Conservation (phyloP, 306 rosid genomes). For the Cercis canadensis region DNA sequence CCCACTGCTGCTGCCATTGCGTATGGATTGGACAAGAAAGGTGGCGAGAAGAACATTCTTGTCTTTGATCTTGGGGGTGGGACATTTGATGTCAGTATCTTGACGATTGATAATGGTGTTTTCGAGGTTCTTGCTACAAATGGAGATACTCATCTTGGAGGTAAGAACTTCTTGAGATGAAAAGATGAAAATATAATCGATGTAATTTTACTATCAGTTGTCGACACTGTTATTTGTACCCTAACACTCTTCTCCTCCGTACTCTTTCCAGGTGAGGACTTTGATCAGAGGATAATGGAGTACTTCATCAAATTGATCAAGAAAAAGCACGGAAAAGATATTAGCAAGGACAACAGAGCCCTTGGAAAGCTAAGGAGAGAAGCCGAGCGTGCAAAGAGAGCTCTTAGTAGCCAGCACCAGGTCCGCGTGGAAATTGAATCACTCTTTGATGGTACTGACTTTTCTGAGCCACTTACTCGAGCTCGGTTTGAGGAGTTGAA, state of each 20-base stretch:
- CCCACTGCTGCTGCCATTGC: constrained; percentile 99
- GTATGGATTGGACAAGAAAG: constrained; percentile 96
- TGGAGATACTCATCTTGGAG: constrained; percentile 99
- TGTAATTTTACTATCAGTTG: background rate
- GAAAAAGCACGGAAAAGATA: constrained; percentile 94
- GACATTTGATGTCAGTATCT: constrained; percentile 95
- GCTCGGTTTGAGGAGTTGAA: constrained; percentile 97
- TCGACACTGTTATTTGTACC: background rate
- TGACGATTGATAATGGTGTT: constrained; percentile 98
- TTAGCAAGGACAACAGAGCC: constrained; percentile 98
- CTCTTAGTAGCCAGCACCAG: constrained; percentile 99
- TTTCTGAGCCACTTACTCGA: constrained; percentile 90
- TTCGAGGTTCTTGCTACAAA: constrained; percentile 96
- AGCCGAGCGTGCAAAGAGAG: constrained; percentile 96
- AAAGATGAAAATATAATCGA: background rate
- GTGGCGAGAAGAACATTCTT: constrained; percentile 98
- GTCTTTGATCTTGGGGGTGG: constrained; percentile 99
- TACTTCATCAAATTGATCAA: constrained; percentile 97
- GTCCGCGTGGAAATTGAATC: constrained; percentile 98
- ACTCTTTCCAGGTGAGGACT: constrained; percentile 78
- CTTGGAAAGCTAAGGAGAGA: constrained; percentile 96
- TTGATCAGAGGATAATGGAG: constrained; percentile 92
- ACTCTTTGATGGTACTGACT: constrained; percentile 86
- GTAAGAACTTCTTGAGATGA: constrained; percentile 41
- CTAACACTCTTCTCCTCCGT: background rate